Evolutionary conservation across 2,329 filamentous ascomycete species (phyloP).

Genomic region (Fusarium pseudoanthophilum): DNA sequence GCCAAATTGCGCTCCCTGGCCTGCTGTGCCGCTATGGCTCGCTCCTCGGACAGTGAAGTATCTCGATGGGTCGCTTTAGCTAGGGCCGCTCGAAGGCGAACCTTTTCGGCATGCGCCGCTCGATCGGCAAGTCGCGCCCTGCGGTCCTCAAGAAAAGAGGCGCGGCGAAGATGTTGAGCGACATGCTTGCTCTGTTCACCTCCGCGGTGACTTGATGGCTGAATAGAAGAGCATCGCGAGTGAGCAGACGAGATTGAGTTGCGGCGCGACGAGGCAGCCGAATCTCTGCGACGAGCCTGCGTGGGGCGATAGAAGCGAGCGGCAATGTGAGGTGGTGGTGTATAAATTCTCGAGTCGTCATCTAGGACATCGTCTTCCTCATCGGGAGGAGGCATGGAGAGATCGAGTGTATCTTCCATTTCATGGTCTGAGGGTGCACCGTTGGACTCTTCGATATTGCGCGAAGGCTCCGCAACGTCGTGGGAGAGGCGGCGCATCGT

Average conservation of each 20-base stretch:
- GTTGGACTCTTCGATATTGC: constrained; percentile 52
- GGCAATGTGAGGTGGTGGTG: constrained; percentile 80
- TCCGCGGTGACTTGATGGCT: constrained; percentile 61
- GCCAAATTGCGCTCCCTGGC: constrained; percentile 83
- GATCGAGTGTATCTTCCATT: constrained; percentile 50
- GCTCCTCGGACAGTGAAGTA: constrained; percentile 76
- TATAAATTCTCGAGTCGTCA: constrained; percentile 55
- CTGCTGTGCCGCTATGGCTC: constrained; percentile 79
- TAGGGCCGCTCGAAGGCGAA: constrained; percentile 78
- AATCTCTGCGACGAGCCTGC: constrained; percentile 76
- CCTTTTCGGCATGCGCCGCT: constrained; percentile 85
- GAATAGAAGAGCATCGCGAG: constrained; percentile 72
- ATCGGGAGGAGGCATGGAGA: constrained; percentile 53
- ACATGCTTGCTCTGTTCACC: constrained; percentile 79
- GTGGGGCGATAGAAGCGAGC: constrained; percentile 79
- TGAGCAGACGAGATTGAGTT: constrained; percentile 83
- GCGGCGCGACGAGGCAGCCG: constrained; percentile 80
- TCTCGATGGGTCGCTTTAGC: constrained; percentile 76
- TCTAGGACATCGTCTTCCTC: constrained; percentile 50
- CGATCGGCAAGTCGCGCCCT: constrained; percentile 83
- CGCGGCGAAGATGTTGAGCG: constrained; percentile 81
- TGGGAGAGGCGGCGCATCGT: constrained; percentile 57
- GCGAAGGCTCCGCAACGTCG: constrained; percentile 56
- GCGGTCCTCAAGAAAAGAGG: constrained; percentile 82
- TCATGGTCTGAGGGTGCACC: constrained; percentile 45